A percentile compares a stretch with the other conserved stretches of the same genome.
Conservation (phyloP, 768 basidiomycete genomes). For the Boletus rex-veris region DNA sequence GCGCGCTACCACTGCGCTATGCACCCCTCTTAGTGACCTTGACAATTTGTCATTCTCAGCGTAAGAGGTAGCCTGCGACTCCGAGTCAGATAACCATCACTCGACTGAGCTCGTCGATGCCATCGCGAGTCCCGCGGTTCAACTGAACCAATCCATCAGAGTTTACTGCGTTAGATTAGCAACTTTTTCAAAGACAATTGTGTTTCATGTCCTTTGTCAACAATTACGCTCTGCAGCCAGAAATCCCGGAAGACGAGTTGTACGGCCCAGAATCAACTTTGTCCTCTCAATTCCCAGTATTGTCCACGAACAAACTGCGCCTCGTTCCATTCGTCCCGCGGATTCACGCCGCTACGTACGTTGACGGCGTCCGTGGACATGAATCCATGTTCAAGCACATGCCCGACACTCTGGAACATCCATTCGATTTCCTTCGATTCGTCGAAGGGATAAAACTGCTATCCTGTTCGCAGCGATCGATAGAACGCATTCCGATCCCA, state of each 20-base stretch:
- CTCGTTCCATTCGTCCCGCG: conserved; percentile 24
- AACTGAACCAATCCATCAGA: too few relatives aligned
- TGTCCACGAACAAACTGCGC: conserved; percentile 8
- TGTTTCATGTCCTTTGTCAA: conserved; percentile 20
- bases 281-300: conserved; percentile 3
- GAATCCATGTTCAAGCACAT: conserved; percentile 19
- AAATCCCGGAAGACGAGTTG: conserved; percentile 14
- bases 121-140: too few relatives aligned
- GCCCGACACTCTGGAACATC: conserved; percentile 3
- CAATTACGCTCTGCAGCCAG: conserved; percentile 7
- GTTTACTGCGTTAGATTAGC: too few relatives aligned
- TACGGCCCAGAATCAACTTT: conserved; percentile 29
- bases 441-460: background rate
- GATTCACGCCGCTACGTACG: conserved; percentile 14
- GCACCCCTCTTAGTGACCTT: conserved; percentile 9
- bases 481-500: conserved; percentile 29
- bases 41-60: too few relatives aligned
- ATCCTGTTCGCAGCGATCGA: conserved; percentile 41
- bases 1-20: conserved; percentile 40
- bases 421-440: conserved; percentile 10
- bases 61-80: too few relatives aligned
- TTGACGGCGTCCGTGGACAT: conserved; percentile 15
- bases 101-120: too few relatives aligned
- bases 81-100: too few relatives aligned
- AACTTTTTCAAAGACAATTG: too few relatives aligned